These are phyloP conservation scores for Brachypodium distachyon DNA, from an alignment of 202 grass and related monocot species.

Conservation along the genomic window DNA sequence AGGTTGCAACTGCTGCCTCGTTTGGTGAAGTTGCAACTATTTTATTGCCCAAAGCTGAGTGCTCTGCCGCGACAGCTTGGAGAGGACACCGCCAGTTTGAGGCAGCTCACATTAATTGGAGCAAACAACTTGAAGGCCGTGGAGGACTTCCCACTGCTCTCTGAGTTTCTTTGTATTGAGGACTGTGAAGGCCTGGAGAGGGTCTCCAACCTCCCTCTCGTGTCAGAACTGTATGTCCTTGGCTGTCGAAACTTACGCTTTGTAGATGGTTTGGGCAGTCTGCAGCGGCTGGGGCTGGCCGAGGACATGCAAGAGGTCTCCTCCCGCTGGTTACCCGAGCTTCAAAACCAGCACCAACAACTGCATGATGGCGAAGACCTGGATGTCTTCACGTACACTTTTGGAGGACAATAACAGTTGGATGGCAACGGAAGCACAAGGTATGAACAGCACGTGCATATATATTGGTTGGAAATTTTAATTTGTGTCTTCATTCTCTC, in stretches of 20 bases:
- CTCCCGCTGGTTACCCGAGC: background rate
- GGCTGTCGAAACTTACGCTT: background rate
- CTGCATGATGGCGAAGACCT: too few relatives aligned
- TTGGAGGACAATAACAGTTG: too few relatives aligned
- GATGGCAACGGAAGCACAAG: too few relatives aligned
- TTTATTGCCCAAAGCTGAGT: constrained; percentile 5
- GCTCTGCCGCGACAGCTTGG: constrained; percentile 4
- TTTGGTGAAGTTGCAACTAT: background rate
- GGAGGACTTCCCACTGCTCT: background rate
- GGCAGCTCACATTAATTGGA: background rate
- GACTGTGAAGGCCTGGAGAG: background rate
- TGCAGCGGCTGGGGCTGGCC: background rate
- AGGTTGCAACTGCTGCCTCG: background rate
- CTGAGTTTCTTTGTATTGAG: accelerated
- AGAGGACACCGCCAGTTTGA: background rate
- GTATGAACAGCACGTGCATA: too few relatives aligned
- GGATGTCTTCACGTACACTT: too few relatives aligned
- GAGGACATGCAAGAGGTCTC: background rate
- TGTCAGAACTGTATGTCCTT: background rate
- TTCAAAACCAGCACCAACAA: too few relatives aligned
- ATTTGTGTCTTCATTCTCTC: too few relatives aligned
- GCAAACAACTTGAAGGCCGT: too few relatives aligned
- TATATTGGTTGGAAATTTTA: too few relatives aligned
- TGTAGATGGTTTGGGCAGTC: background rate
- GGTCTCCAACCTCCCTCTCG: constrained; percentile 7